Base-by-base conservation (phyloP, 257 asterid species). In the Rubia yunnanensis region DNA sequence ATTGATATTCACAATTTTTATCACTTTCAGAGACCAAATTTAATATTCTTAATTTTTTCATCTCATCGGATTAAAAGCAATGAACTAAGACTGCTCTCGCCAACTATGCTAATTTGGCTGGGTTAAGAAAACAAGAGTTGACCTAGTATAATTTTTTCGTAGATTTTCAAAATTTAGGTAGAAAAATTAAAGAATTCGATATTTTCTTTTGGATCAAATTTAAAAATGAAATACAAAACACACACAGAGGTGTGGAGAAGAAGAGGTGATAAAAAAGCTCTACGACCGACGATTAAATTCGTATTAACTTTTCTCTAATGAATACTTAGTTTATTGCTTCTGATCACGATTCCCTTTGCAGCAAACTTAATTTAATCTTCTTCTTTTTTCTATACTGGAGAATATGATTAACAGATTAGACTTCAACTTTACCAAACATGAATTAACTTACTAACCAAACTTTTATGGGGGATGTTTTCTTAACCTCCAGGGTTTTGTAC, bases 401-500 rank as follows among this genome's bases (percentile, higher is more conserved):
- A 44, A 44, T 44, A 44, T 44, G 52, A 44, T 44, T 44, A 44
- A 15, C 20, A 44, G 52, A 44, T 44, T 44, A 54, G 28, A 26
- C 60, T 55, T 24, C 17, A 55, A 22, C 30, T 20, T 20, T 55
- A 50, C 27, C 27, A 20, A 50, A 50, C 27, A 50, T 23, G 7
- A 55, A 55, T 26, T 55, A 55, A 55, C 6, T 55, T 9, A 24
- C 24, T 55, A 55, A 55, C 13, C 5, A 4, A 22, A 1, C 2
- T 27, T 55, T 55, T 55, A 35, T 24, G 61, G 61, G 26, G 35
- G 35, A 56, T 15, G 36, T 56, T 56, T 56, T 56, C 61, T 56
- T 56, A 56, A 56, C 61, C 61, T 31, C 61, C 61, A 56, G 61
- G 36, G 61, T 26, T 55, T 55, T 55, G 60, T 24, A 24, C 31